Evolutionary conservation across 192 early-diverging fungal species (phyloP), one percentile per base, ranked within the genome.

Genomic region (Mortierella claussenii): DNA sequence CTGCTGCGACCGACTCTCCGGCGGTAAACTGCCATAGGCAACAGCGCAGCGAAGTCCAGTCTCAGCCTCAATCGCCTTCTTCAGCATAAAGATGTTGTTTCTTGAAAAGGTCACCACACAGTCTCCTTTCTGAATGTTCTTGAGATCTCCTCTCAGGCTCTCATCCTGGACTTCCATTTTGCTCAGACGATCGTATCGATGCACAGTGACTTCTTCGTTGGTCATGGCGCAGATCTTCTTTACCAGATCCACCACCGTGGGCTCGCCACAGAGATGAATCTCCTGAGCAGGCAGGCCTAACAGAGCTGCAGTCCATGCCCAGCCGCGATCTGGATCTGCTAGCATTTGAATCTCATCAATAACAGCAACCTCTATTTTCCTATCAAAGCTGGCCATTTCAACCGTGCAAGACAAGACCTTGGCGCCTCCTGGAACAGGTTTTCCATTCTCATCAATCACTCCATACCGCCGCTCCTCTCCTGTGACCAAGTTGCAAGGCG

Each of bases 281-380:
- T 97, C 95, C 34, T 67, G 45, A 9, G 53, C 68, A 3, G 53
- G 69, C 24, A 51, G 57, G 33, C 82, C 88, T 13, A 97, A 62
- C 6, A 98, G 54, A 4, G 96, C 97, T 43, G 90, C 86, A 8
- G 95, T 96, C 96, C 96, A 99, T 32, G 96, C 96, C 95, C 95
- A 97, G 12, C 97, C 97, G 13, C 97, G 86, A 32, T 88, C 78
- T 12, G 65, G 71, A 65, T 99, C 96, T 0, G 81, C 87, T 52
- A 99, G 91, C 94, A 99, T 94, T 76, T 99, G 97, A 80, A 99
- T 99, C 69, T 99, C 97, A 69, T 99, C 97, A 10, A 99, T 80
- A 3, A 99, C 95, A 6, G 93, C 96, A 20, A 97, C 93, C 0
- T 97, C 88, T 40, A 90, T 81, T 12, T 66, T 52, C 8, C 62